Base-by-base conservation (phyloP, 1,139 yeast species). In the Geotrichum restrictum region DNA sequence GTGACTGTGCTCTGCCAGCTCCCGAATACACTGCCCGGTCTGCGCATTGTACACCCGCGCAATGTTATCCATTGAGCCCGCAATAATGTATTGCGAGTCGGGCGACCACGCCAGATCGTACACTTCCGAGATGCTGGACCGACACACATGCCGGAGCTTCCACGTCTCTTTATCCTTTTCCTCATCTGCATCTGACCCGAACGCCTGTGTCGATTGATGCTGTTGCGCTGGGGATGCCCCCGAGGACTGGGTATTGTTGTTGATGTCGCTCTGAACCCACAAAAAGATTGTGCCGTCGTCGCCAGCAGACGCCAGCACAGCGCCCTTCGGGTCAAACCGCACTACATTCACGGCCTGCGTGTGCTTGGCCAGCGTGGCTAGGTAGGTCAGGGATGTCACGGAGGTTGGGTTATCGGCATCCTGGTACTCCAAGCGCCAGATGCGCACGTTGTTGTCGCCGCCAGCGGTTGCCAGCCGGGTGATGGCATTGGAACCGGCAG, bases 41-140 rank as follows among this genome's bases (percentile, higher is more conserved):
- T 69, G 62, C 1, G 79, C 79, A 57, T 77, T 76, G 64, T 83
- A 88, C 0, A 93, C 76, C 44, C 96, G 74, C 4, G 91, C 79
- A 10, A 81, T 75, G 62, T 89, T 88, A 68, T 93, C 97, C 88
- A 93, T 88, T 10, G 95, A 83, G 1, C 96, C 98, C 1, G 94
- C 81, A n/a, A 86, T 82, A 22, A 93, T 73, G 64, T 77, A 83
- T 53, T 73, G 74, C 1, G 85, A 82, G 62, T 85, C 85, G 0
- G 98, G 96, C 1, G 95, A 85, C 98, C 98, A 93, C 13, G 86
- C 79, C 2, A 93, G 67, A 66, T 93, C 98, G 68, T 91, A 89
- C 18, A 93, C 83, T 66, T 93, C 98, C 19, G 93, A 77, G 11
- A 80, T 74, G 2, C 81, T 74, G 1, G 84, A 75, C 46, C 89